Percentiles rank a stretch among this genome's conserved stretches.
Evolutionary conservation across 2,329 filamentous ascomycete genomes (phyloP).

Genomic region (Neonectria faginata): DNA sequence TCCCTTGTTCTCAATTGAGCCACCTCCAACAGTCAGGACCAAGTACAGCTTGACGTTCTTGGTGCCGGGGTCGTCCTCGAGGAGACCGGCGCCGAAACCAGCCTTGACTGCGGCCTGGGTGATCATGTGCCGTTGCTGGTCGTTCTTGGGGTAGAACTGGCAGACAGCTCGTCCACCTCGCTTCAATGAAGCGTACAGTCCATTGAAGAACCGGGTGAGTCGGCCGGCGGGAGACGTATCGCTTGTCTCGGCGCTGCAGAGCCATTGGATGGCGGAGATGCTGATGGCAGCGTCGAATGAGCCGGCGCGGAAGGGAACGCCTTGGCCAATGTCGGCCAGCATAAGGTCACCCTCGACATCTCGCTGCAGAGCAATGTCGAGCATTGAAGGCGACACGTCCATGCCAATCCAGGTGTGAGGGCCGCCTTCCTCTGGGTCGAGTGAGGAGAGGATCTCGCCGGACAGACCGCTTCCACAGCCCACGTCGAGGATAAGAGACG

Average conservation of each 20-base stretch:
- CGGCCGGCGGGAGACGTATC: conserved; percentile 85
- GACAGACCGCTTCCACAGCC: conserved; percentile 96
- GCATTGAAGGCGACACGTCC: conserved; percentile 95
- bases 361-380: conserved; percentile 91
- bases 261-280: conserved; percentile 97
- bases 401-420: conserved; percentile 98
- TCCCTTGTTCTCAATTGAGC: conserved; percentile 59
- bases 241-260: conserved; percentile 93
- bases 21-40: conserved; percentile 86
- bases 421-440: conserved; percentile 76
- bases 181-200: conserved; percentile 84
- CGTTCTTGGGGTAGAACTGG: conserved; percentile 98
- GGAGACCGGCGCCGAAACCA: conserved; percentile 92
- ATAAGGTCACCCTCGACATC: conserved; percentile 95
- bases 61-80: conserved; percentile 95
- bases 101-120: conserved; percentile 89
- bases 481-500: conserved; percentile 94
- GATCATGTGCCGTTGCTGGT: conserved; percentile 92
- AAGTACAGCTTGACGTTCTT: conserved; percentile 98
- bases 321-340: conserved; percentile 94
- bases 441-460: conserved; percentile 89
- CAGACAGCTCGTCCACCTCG: conserved; percentile 91
- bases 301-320: conserved; percentile 91
- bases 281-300: conserved; percentile 95
- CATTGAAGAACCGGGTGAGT: conserved; percentile 89